phyloP scores from a whole-genome alignment of 257 asterid species.

The Scutellaria baicalensis region DNA sequence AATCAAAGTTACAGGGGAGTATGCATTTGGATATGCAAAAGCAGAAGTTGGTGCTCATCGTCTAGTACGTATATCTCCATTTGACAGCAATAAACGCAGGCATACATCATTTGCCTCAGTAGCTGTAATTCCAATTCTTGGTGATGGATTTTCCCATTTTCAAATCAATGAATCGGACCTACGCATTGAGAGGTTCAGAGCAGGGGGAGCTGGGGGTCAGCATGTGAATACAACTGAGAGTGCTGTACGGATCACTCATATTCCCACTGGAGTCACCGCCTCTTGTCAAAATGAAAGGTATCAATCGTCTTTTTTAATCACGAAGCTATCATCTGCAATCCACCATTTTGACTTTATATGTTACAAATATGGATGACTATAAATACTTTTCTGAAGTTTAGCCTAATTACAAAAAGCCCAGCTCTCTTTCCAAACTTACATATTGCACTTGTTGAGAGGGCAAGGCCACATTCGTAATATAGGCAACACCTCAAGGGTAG shows the following conservation, averaged over 20 bases:
- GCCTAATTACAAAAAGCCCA: neutral
- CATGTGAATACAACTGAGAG: constrained; percentile 83
- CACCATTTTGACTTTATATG: neutral
- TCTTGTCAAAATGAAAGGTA: constrained; percentile 93
- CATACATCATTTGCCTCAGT: constrained; percentile 96
- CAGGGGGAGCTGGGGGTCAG: constrained; percentile 98
- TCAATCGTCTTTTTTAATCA: neutral
- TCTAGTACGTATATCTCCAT: constrained; percentile 86
- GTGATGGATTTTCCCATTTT: constrained; percentile 57
- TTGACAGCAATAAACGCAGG: constrained; percentile 81
- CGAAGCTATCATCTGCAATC: neutral
- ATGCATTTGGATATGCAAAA: constrained; percentile 91
- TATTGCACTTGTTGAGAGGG: no score
- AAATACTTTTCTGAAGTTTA: neutral
- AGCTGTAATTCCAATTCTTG: constrained; percentile 90
- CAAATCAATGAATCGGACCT: constrained; percentile 91
- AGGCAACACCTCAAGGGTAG: neutral
- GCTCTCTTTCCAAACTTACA: neutral
- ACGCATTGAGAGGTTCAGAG: constrained; percentile 61
- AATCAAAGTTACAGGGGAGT: constrained; percentile 76
- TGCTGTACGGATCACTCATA: constrained; percentile 92
- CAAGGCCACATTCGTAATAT: no score
- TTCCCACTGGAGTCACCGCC: constrained; percentile 88
- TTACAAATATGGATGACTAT: neutral
- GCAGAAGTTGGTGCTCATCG: constrained; percentile 98